Base-by-base conservation (phyloP, 345 rosid genomes). In the Gossypium australe region DNA sequence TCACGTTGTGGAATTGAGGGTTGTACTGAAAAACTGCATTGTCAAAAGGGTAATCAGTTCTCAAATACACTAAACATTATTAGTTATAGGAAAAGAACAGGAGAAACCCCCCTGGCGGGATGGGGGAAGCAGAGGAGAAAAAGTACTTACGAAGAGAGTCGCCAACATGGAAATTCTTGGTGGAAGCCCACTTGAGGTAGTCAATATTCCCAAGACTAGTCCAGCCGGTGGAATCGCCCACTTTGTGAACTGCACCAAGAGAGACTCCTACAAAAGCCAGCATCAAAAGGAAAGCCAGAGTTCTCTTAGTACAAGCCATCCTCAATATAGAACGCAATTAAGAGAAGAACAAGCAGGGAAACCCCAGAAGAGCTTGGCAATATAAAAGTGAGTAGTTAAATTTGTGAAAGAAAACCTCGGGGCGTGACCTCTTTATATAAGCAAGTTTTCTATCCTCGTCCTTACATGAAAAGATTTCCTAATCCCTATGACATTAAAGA, bases 11-110 rank as follows among this genome's bases (percentile, higher is more conserved):
- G 72, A 68, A 71, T 25, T 76, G 58, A 2, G 14, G 60, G 70
- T 76, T 73, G 78, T 78, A 82, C n/a, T 67, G 60, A 29, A 84
- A 82, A 51, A 81, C 84, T 81, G 76, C 62, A 24, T 65, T 13
- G 6, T 0, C 2, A 53, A 17, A 70, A 52, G 2, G 2, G 7
- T 29, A 65, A 3, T 43, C 22, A 22, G 29, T 9, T 9, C 13
- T 10, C 25, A n/a, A 64, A 41, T 22, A 57, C 41, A 34, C 5
- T 34, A 34, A 34, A 34, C 25, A 20, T 56, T 4, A 34, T 34
- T 34, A 4, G 38, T 34, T 34, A 6, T 34, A 34, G 38, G 38
- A 34, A 34, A 34, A 34, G 38, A 34, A 34, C 38, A 34, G 6
- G 25, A 56, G 60, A 18, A 56, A 56, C n/a, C 22, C 25, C 60